A percentile compares a stretch with the other conserved stretches of the same genome.
phyloP scores from a whole-genome alignment of 805 yeast species.

The Nakazawaea wickerhamii region DNA sequence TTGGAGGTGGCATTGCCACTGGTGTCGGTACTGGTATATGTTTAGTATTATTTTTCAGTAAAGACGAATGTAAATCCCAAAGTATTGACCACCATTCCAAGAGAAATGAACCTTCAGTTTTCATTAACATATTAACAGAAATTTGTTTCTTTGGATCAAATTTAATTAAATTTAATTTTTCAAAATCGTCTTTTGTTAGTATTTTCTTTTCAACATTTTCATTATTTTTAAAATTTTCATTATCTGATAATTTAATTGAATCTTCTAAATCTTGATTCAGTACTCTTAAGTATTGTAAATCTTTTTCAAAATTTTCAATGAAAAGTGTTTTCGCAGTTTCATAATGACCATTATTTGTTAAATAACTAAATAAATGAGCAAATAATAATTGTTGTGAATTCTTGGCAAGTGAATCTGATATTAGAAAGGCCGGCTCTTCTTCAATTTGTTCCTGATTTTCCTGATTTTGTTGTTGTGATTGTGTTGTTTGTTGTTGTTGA shows the following conservation, averaged over 20 bases:
- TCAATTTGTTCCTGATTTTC: background rate
- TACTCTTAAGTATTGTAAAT: constrained; percentile 8
- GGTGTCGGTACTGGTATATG: constrained; percentile 7
- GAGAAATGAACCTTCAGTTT: constrained; percentile 40
- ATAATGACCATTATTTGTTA: constrained; percentile 39
- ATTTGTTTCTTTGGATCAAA: constrained; percentile 12
- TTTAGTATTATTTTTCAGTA: constrained; percentile 21
- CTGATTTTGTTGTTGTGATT: background rate
- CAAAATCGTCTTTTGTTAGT: constrained; percentile 1
- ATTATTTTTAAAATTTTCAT: constrained; percentile 13
- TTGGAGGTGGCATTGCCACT: constrained; percentile 11
- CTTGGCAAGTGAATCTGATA: constrained; percentile 39
- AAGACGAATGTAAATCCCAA: constrained; percentile 43
- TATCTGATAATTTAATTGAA: constrained; percentile 6
- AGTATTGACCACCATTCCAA: constrained; percentile 54
- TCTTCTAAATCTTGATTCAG: constrained; percentile 10
- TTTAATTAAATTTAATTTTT: background rate
- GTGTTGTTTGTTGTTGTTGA: background rate
- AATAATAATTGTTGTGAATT: constrained; percentile 44
- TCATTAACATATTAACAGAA: constrained; percentile 34
- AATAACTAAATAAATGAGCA: constrained; percentile 48
- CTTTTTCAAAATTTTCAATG: constrained; percentile 8
- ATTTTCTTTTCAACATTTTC: constrained; percentile 15
- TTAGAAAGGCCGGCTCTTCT: constrained; percentile 3
- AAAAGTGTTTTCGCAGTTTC: constrained; percentile 47